Evolutionary conservation across 306 rosid genomes (phyloP), one percentile per base, ranked within the genome.

Genomic region (Vigna mungo): DNA sequence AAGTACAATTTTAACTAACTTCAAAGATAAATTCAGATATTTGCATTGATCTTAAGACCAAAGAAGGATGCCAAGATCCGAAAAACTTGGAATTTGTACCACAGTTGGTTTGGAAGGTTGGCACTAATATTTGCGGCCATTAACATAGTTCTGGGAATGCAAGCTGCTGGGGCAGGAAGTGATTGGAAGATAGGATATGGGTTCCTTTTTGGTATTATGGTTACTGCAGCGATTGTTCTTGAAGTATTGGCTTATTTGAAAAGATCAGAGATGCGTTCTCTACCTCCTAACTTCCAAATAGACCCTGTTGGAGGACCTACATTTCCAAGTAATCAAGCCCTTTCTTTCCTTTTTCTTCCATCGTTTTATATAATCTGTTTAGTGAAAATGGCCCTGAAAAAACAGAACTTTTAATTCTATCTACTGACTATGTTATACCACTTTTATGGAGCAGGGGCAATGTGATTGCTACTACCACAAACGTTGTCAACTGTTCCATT

Each of bases 141-240:
- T 43, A 66, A 66, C 49, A 66, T 43, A 66, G 53, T 43, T 6
- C 43, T 66, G 53, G 71, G 71, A 36, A 66, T 66, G 36, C 53
- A 66, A 66, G 71, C 71, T 41, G 53, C 53, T 6, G 53, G 71
- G 36, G 71, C 71, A 66, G 71, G 71, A 41, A 66, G 36, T 41
- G 71, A 66, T 66, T 66, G 71, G 71, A 66, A 66, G 53, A 66
- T 66, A 66, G 71, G 71, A 9, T 66, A 66, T 1, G 71, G 71
- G 6, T 66, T 66, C 30, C 34, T 43, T 13, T 16, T 66, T 41
- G 71, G 53, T 66, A 20, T 41, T 18, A 12, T 66, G 25, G 71
- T 66, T 66, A 11, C 23, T 18, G 53, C 36, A 66, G 71, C 71
- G 5, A 66, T 43, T 20, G 36, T 66, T 66, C 71, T 66, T 66